Conservation (phyloP, 1,139 yeast species). For the Kurtzmaniella quercitrusa region DNA sequence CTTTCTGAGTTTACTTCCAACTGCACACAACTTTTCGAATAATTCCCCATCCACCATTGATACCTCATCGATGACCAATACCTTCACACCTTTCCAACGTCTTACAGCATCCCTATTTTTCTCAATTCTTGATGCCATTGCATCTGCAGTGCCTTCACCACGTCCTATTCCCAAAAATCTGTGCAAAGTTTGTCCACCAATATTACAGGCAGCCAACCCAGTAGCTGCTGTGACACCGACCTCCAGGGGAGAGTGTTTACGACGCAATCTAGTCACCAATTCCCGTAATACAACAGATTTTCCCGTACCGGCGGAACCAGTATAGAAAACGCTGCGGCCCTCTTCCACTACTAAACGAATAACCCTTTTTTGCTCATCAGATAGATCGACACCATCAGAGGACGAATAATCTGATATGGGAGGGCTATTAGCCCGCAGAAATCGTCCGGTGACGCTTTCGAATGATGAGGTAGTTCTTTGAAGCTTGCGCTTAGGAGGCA, state of each 20-base stretch:
- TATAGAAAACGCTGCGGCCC: conserved; percentile 57
- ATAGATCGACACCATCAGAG: conserved; percentile 14
- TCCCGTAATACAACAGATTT: conserved; percentile 69
- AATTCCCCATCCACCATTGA: conserved; percentile 76
- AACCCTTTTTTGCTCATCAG: conserved; percentile 67
- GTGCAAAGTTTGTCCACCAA: conserved; percentile 81
- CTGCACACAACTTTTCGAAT: conserved; percentile 58
- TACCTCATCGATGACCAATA: conserved; percentile 73
- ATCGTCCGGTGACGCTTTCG: conserved; percentile 1
- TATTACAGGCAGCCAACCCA: conserved; percentile 85
- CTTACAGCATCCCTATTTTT: conserved; percentile 40
- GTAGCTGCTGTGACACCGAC: conserved; percentile 90
- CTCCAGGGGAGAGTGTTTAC: conserved; percentile 35
- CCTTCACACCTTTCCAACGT: conserved; percentile 60
- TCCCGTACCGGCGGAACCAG: conserved; percentile 87
- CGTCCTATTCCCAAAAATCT: conserved; percentile 76
- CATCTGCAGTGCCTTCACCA: conserved; percentile 49
- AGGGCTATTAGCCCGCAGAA: background rate
- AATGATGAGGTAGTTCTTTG: conserved; percentile 2
- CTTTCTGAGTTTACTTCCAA: conserved; percentile 54
- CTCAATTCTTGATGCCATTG: conserved; percentile 42
- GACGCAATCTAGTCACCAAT: conserved; percentile 44
- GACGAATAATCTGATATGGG: background rate
- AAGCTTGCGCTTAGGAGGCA: background rate
- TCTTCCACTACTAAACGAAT: conserved; percentile 59